phyloP scores from a whole-genome alignment of 1,284 basidiomycete species.

The Golubevia sp. region DNA sequence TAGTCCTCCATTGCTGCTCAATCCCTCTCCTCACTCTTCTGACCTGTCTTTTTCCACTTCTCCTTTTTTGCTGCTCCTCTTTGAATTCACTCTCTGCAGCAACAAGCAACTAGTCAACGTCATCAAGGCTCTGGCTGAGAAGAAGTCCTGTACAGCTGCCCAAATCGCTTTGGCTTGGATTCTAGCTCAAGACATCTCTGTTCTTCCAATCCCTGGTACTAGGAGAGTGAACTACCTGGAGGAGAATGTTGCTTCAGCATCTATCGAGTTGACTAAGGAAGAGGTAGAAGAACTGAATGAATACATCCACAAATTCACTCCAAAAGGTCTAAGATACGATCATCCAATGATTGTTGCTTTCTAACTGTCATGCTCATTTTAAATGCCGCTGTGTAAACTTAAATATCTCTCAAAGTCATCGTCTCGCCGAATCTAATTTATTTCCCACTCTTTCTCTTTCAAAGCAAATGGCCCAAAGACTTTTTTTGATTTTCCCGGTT shows the following conservation, averaged over 20 bases:
- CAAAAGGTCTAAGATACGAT: too few relatives aligned
- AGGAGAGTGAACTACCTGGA: conserved; percentile 30
- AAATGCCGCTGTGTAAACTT: too few relatives aligned
- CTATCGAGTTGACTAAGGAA: conserved; percentile 14
- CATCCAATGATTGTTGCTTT: too few relatives aligned
- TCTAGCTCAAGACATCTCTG: conserved; percentile 11
- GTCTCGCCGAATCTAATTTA: too few relatives aligned
- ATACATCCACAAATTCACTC: conserved; percentile 39
- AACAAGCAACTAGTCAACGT: neutral
- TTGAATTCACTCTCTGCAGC: neutral
- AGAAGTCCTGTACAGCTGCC: conserved; percentile 11
- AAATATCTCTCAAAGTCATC: too few relatives aligned
- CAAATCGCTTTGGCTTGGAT: conserved; percentile 34
- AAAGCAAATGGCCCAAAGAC: too few relatives aligned
- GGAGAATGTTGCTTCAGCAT: conserved; percentile 28
- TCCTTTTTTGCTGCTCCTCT: neutral
- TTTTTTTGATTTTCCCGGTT: too few relatives aligned
- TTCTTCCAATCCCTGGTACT: conserved; percentile 32
- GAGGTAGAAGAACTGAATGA: conserved; percentile 32
- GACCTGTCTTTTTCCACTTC: neutral
- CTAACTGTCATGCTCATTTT: too few relatives aligned
- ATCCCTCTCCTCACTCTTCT: neutral
- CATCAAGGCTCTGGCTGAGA: too few relatives aligned
- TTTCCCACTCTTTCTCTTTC: too few relatives aligned
- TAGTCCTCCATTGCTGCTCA: too few relatives aligned